Percentiles rank a stretch among this genome's conserved stretches.
Evolutionary conservation across 208 protist genomes (phyloP).

Genomic region (Crithidia acanthocephali): DNA sequence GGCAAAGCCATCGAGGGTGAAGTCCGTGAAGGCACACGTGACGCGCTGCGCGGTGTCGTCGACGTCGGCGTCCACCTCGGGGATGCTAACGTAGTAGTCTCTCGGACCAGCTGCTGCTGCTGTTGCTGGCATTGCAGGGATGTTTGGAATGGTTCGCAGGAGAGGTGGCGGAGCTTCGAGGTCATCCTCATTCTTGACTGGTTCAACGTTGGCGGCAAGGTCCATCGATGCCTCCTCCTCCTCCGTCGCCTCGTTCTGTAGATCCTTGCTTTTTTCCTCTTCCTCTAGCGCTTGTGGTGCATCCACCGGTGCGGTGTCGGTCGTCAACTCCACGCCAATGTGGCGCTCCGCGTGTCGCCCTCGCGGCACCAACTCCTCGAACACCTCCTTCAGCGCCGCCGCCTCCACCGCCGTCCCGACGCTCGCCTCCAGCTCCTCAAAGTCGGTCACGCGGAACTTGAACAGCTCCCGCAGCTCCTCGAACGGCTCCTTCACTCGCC

Average conservation of each 20-base stretch:
- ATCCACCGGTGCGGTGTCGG: background rate
- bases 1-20: conserved; percentile 8
- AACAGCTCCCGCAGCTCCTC: background rate
- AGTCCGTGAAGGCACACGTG: conserved; percentile 5
- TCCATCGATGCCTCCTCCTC: background rate
- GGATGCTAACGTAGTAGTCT: conserved; percentile 4
- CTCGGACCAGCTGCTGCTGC: background rate
- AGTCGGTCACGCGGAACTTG: background rate
- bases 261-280: background rate
- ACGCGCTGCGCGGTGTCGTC: background rate
- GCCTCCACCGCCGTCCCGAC: background rate
- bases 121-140: too few species aligned
- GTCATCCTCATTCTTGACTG: too few species aligned
- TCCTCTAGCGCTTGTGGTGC: background rate
- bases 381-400: conserved; percentile 12
- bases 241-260: too few species aligned
- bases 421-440: conserved; percentile 8
- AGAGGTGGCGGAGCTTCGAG: too few species aligned
- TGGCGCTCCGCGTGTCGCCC: conserved; percentile 2
- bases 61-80: background rate
- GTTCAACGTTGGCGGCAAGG: background rate
- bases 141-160: too few species aligned
- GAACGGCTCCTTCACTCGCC: conserved; percentile 3
- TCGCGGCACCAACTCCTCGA: conserved; percentile 3
- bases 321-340: background rate